phyloP scores from a whole-genome alignment of 2,329 filamentous ascomycete species.

The Scorias spongiosa region DNA sequence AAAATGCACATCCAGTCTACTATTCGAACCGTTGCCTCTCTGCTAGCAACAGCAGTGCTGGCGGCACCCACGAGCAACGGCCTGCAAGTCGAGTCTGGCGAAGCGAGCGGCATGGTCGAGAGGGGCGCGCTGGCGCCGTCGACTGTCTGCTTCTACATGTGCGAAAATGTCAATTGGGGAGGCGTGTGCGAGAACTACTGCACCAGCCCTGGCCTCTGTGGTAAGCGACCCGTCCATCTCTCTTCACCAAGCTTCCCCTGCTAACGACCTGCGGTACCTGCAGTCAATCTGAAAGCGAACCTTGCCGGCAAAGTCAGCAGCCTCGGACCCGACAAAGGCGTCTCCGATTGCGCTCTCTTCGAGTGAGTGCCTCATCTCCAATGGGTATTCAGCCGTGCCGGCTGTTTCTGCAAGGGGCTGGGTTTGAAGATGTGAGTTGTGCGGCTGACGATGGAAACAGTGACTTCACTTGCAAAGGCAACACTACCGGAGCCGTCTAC shows the following conservation, averaged over 20 bases:
- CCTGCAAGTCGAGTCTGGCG: background rate
- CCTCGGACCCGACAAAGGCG: background rate
- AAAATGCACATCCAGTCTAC: no score
- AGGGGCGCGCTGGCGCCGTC: background rate
- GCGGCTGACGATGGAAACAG: background rate
- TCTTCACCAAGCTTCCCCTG: background rate
- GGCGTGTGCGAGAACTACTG: background rate
- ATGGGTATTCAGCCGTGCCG: no score
- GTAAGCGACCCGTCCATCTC: background rate
- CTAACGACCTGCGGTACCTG: background rate
- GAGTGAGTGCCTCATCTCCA: background rate
- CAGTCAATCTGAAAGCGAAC: background rate
- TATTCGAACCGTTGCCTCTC: background rate
- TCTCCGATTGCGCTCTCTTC: background rate
- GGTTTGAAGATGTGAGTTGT: no score
- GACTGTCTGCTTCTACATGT: background rate
- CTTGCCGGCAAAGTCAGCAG: background rate
- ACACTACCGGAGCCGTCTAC: background rate
- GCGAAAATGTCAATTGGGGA: background rate
- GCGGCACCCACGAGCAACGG: background rate
- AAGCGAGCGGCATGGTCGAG: background rate
- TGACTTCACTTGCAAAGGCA: background rate
- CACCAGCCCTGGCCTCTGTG: background rate
- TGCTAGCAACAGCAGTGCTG: background rate
- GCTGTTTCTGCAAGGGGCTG: no score